phyloP scores from a whole-genome alignment of 176 grass and related monocot genomes.

The Lolium perenne region DNA sequence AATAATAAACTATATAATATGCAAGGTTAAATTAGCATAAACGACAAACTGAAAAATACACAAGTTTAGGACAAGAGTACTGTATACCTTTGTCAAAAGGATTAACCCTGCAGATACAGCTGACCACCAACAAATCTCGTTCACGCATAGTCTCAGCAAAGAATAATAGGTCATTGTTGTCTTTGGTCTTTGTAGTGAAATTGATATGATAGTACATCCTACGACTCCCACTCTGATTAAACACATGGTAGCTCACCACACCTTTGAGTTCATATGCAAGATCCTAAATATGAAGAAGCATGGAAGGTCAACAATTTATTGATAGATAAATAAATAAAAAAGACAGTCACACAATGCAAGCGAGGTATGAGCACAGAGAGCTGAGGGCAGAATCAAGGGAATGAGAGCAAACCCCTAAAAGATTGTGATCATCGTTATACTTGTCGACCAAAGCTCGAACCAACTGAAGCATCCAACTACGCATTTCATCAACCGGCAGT shows the following conservation, averaged over 20 bases:
- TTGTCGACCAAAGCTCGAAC: background rate
- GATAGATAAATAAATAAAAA: background rate
- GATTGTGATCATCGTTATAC: background rate
- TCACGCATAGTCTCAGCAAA: background rate
- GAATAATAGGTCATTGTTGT: background rate
- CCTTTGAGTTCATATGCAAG: background rate
- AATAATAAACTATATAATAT: background rate
- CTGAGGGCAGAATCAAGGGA: background rate
- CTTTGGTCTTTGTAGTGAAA: conserved; percentile 2
- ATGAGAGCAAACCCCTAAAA: background rate
- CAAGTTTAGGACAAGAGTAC: background rate
- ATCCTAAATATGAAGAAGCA: background rate
- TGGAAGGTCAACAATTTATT: background rate
- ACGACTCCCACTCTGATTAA: background rate
- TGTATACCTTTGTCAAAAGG: background rate
- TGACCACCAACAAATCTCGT: background rate
- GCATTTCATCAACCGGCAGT: background rate
- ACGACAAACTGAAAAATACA: background rate
- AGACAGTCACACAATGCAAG: background rate
- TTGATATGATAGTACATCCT: background rate
- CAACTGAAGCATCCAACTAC: background rate
- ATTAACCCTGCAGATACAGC: conserved; percentile 6
- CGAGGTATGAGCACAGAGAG: background rate
- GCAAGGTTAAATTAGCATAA: background rate
- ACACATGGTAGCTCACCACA: background rate